A percentile compares a stretch with the other conserved stretches of the same genome.
phyloP scores from a whole-genome alignment of 1,139 yeast species.

The Saccharomycopsis phalli region DNA sequence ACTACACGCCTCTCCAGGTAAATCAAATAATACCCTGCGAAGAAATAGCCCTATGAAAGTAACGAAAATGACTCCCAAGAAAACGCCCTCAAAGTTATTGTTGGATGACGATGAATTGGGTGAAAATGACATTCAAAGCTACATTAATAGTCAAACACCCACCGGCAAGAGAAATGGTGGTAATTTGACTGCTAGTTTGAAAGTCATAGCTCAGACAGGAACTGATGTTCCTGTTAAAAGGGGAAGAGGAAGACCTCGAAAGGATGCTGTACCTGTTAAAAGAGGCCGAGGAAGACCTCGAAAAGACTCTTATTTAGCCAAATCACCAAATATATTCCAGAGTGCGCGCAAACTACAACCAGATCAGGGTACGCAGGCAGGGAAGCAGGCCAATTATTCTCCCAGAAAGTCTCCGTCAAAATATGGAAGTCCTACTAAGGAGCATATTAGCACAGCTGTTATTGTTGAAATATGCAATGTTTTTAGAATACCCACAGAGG shows the following conservation, averaged over 20 bases:
- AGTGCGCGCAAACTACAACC: not conserved
- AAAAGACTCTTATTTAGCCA: no score
- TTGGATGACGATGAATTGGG: conserved; percentile 14
- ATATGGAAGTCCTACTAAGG: not conserved
- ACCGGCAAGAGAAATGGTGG: conserved; percentile 1
- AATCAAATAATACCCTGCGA: not conserved
- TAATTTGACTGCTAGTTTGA: conserved; percentile 3
- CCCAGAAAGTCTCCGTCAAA: conserved; percentile 20
- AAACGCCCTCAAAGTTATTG: conserved; percentile 8
- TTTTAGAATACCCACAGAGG: conserved; percentile 13
- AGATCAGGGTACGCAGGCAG: not conserved
- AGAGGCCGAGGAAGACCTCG: no score
- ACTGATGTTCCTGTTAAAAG: not conserved
- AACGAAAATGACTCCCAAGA: not conserved
- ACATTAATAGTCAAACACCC: not conserved
- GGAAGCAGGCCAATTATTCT: conserved; percentile 9
- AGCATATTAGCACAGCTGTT: conserved; percentile 6
- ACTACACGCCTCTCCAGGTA: not conserved
- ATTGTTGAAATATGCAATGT: conserved; percentile 16
- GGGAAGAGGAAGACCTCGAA: no score
- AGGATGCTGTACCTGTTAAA: no score
- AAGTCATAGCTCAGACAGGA: not conserved
- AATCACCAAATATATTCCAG: not conserved
- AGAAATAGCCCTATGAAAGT: not conserved
- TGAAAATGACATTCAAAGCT: conserved; percentile 1